Percentiles rank a stretch among this genome's conserved stretches.
Conservation (phyloP, 495 filamentous ascomycete species). For the Penicillium psychrofluorescens region DNA sequence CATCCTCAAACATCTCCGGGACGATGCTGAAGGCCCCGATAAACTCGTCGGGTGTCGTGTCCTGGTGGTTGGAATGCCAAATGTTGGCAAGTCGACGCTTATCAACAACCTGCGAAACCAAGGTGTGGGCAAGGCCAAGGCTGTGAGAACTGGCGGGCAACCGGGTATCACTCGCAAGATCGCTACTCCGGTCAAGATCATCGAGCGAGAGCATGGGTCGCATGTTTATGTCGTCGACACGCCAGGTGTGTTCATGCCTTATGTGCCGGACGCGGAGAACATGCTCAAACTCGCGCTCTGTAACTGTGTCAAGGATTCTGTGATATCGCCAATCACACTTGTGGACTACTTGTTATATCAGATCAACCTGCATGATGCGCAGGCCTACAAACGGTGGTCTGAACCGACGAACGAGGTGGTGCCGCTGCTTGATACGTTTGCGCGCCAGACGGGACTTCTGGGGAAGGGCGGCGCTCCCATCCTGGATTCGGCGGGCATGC, state of each 20-base stretch:
- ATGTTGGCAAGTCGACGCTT: slow-evolving; percentile 83
- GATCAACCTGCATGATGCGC: slow-evolving; percentile 57
- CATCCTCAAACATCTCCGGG: slow-evolving; percentile 51
- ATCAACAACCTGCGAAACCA: slow-evolving; percentile 74
- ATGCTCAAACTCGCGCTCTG: slow-evolving; percentile 92
- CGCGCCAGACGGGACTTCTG: slow-evolving; percentile 66
- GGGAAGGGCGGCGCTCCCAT: slow-evolving; percentile 66
- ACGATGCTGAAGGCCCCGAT: slow-evolving; percentile 34
- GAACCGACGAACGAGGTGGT: slow-evolving; percentile 75
- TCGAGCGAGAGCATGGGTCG: slow-evolving; percentile 42
- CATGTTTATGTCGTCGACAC: slow-evolving; percentile 66
- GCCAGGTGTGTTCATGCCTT: slow-evolving; percentile 88
- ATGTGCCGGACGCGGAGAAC: slow-evolving; percentile 70
- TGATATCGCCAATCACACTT: slow-evolving; percentile 66
- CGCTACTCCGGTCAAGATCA: slow-evolving; percentile 73
- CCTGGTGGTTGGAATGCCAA: slow-evolving; percentile 94
- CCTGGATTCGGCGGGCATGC: slow-evolving; percentile 66
- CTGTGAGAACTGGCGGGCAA: slow-evolving; percentile 71
- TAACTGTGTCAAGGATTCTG: slow-evolving; percentile 82
- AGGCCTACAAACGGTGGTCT: slow-evolving; percentile 56
- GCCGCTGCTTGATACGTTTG: slow-evolving; percentile 60
- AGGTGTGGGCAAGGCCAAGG: slow-evolving; percentile 68
- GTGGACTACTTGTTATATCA: slow-evolving; percentile 87
- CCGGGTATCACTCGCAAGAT: slow-evolving; percentile 89
- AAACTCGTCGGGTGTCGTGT: slow-evolving; percentile 65